Evolutionary conservation across 495 filamentous ascomycete genomes (phyloP).

Genomic region (Chaetomidium leptoderma): DNA sequence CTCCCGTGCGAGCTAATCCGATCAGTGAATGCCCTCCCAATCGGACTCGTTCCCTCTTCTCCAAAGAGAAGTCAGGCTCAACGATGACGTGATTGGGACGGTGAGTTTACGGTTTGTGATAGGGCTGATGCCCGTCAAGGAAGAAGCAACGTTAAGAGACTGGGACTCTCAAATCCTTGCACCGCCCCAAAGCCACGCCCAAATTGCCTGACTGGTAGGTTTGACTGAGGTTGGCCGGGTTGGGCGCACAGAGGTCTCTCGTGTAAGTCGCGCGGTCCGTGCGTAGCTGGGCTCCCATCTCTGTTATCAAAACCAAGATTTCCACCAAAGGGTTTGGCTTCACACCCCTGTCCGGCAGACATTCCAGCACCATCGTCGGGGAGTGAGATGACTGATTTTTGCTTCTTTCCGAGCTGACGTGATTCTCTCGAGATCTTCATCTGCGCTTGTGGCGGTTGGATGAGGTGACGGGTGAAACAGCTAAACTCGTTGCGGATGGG

Average conservation of each 20-base stretch:
- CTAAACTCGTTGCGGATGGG: not conserved
- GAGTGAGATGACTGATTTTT: not conserved
- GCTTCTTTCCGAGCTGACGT: not conserved
- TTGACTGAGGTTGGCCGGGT: not conserved
- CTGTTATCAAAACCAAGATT: not conserved
- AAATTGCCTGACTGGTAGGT: not conserved
- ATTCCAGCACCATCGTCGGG: not conserved
- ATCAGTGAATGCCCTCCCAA: conserved; percentile 3
- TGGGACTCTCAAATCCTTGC: not conserved
- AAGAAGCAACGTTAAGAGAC: not conserved
- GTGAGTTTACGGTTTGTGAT: not conserved
- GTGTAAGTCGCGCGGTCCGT: not conserved
- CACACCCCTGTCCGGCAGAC: not conserved
- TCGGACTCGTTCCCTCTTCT: not conserved
- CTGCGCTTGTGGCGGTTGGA: conserved; percentile 7
- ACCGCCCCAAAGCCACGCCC: not conserved
- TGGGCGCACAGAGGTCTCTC: not conserved
- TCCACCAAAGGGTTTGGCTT: not conserved
- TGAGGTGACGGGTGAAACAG: not conserved
- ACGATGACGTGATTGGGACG: conserved; percentile 1
- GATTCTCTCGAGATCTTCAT: not conserved
- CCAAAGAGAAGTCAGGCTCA: not conserved
- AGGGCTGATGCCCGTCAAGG: not conserved
- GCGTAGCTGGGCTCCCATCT: not conserved
- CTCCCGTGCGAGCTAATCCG: not conserved